phyloP scores from a whole-genome alignment of 768 basidiomycete genomes.

The Fistulinella prunicolor region DNA sequence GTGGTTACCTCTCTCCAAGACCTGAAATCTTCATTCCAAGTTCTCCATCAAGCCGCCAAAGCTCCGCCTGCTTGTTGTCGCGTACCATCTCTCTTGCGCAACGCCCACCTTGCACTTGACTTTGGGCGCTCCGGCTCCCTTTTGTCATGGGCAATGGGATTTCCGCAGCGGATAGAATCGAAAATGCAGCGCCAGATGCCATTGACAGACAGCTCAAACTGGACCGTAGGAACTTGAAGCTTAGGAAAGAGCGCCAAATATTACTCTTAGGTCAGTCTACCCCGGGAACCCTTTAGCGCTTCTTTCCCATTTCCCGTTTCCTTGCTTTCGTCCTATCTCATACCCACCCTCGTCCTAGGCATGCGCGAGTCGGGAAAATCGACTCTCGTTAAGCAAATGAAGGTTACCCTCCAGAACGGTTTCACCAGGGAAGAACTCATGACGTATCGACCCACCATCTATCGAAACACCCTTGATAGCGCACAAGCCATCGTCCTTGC shows the following conservation, averaged over 20 bases:
- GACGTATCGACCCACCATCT: constrained; percentile 74
- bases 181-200: constrained; percentile 60
- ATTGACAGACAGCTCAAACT: constrained; percentile 87
- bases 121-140: background rate
- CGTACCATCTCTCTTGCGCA: background rate
- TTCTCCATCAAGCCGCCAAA: too few relatives aligned
- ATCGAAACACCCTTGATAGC: constrained; percentile 84
- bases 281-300: constrained; percentile 4
- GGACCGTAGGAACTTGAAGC: constrained; percentile 74
- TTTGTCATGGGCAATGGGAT: constrained; percentile 67
- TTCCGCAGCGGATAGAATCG: constrained; percentile 52
- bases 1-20: too few relatives aligned
- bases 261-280: constrained; percentile 72
- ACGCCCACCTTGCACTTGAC: background rate
- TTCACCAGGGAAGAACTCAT: constrained; percentile 77
- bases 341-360: constrained; percentile 43
- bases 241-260: constrained; percentile 90
- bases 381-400: constrained; percentile 99
- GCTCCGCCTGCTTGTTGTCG: background rate
- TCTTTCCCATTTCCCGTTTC: constrained; percentile 3
- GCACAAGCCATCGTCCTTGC: constrained; percentile 83
- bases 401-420: constrained; percentile 93
- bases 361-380: constrained; percentile 95
- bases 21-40: too few relatives aligned
- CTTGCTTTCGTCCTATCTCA: background rate